A percentile compares a stretch with the other conserved stretches of the same genome.
phyloP scores from a whole-genome alignment of 228 moss, liverwort and hornwort genomes.

The Sphagnum magellanicum region DNA sequence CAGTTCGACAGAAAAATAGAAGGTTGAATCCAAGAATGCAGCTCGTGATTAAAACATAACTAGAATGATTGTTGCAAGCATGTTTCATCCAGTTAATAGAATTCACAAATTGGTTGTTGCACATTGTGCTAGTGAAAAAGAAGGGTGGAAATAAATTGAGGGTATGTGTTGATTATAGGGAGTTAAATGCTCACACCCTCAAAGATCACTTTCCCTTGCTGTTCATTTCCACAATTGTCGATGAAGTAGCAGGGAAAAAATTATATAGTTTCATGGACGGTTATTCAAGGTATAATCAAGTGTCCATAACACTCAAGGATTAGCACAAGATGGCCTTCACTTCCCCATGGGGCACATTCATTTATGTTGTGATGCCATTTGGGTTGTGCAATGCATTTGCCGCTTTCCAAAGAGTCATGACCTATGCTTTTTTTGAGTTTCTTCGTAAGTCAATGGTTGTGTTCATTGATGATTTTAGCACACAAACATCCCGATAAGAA shows the following conservation, averaged over 20 bases:
- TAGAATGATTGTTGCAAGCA: conserved; percentile 1
- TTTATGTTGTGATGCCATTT: background rate
- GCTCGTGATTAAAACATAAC: background rate
- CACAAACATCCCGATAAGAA: background rate
- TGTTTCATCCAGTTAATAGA: conserved; percentile 1
- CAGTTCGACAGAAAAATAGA: background rate
- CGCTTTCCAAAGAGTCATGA: conserved; percentile 1
- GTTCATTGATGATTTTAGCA: conserved; percentile 13
- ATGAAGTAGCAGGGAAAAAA: conserved; percentile 4
- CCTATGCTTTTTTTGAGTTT: conserved; percentile 3
- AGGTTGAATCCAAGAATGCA: conserved; percentile 4
- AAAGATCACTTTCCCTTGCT: conserved; percentile 1
- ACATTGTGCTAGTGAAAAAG: background rate
- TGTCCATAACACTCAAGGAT: background rate
- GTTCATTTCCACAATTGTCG: background rate
- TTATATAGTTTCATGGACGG: conserved; percentile 4
- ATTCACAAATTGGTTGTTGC: background rate
- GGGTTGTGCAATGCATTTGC: background rate
- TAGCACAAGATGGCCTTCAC: background rate
- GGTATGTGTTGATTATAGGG: conserved; percentile 3
- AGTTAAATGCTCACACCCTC: background rate
- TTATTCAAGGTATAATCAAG: conserved; percentile 1
- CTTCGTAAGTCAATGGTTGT: conserved; percentile 1
- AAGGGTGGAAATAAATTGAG: background rate
- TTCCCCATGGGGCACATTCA: conserved; percentile 2